phyloP scores from a whole-genome alignment of 805 yeast genomes.

The Sungouiella thailandica region DNA sequence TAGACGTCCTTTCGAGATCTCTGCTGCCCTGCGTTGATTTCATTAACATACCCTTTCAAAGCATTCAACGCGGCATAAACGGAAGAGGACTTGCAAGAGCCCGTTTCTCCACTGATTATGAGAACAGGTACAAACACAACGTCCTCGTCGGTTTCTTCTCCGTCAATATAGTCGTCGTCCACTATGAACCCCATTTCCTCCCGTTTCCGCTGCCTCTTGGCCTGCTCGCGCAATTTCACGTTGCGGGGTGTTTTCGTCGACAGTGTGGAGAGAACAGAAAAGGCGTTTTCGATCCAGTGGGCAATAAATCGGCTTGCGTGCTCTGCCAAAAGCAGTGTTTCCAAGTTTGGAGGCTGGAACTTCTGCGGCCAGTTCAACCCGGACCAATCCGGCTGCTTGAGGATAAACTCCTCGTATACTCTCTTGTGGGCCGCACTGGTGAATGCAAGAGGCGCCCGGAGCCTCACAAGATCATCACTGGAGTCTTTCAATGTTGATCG shows the following conservation, averaged over 20 bases:
- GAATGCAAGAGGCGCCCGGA: constrained; percentile 8
- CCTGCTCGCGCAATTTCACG: constrained; percentile 22
- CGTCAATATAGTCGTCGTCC: too few relatives aligned
- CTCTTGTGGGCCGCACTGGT: constrained; percentile 7
- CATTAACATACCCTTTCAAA: constrained; percentile 69
- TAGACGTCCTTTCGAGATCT: constrained; percentile 69
- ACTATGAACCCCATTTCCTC: constrained; percentile 35
- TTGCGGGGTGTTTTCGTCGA: constrained; percentile 30
- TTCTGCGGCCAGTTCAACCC: constrained; percentile 35
- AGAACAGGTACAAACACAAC: constrained; percentile 55
- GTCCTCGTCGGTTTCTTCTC: constrained; percentile 23
- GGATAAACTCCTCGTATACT: constrained; percentile 8
- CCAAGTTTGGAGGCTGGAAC: constrained; percentile 36
- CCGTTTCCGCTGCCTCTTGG: constrained; percentile 15
- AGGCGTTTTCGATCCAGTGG: constrained; percentile 40
- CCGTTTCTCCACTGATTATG: constrained; percentile 64
- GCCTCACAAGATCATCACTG: not conserved
- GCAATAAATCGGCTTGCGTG: constrained; percentile 19
- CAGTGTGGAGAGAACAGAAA: constrained; percentile 25
- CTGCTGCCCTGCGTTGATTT: constrained; percentile 68
- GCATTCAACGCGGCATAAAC: constrained; percentile 63
- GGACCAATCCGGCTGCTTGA: not conserved
- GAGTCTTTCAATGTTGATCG: too few relatives aligned
- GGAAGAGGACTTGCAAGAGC: constrained; percentile 75
- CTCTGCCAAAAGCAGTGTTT: constrained; percentile 30